phyloP scores from a whole-genome alignment of 345 rosid species.

The Turnera subulata region DNA sequence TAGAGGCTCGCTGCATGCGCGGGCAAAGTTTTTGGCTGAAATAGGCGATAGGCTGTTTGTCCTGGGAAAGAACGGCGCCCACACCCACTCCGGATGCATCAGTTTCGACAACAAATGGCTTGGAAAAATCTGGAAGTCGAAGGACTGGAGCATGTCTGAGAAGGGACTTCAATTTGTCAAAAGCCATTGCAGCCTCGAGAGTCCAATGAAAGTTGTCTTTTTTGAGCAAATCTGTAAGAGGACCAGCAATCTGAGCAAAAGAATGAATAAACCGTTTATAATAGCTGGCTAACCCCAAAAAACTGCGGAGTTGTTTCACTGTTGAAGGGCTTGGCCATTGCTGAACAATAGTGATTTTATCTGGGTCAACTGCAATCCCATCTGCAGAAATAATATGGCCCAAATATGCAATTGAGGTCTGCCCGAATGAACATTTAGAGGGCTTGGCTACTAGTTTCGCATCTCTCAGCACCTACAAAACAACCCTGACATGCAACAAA shows the following conservation, averaged over 20 bases:
- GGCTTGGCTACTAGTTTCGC: neutral
- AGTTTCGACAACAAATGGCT: neutral
- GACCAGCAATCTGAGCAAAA: too few species aligned
- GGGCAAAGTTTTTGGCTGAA: neutral
- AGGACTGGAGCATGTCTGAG: neutral
- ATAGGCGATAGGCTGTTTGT: neutral
- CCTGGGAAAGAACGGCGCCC: neutral
- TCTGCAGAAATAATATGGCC: neutral
- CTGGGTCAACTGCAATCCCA: neutral
- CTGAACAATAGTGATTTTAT: too few species aligned
- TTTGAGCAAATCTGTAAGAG: neutral
- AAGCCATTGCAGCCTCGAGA: neutral
- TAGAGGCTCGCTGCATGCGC: neutral
- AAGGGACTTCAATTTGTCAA: neutral
- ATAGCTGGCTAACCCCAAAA: neutral
- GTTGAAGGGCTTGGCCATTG: neutral
- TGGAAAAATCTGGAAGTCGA: neutral
- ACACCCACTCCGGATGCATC: neutral
- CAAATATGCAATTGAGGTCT: neutral
- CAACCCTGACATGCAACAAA: neutral
- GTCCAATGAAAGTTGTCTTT: neutral
- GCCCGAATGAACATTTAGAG: neutral
- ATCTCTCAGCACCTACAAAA: neutral
- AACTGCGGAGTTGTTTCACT: neutral
- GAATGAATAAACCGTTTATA: neutral